Base-by-base conservation (phyloP, 169 alveolate species). In the Eimeria brunetti region DNA sequence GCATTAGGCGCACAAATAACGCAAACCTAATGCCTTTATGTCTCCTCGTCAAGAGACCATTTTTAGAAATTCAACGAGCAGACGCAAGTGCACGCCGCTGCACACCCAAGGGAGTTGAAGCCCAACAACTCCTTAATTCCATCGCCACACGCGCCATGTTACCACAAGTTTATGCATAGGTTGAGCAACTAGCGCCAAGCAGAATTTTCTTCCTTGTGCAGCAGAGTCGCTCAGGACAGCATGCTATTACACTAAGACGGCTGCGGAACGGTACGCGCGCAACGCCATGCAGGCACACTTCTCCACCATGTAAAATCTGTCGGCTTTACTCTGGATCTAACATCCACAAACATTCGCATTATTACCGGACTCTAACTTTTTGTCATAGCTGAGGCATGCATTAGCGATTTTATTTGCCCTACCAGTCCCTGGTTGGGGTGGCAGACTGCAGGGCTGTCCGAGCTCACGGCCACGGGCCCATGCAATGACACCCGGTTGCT, bases 391-490 rank as follows among this genome's bases (percentile, higher is more conserved):
- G 51, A 22, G 33, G 44, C 80, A 33, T 69, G 80, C 80, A 69
- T 30, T 33, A 20, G 80, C 36, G 36, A 69, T 76, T 76, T 76
- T 38, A 27, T 14, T 16, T 20, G 88, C 64, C 20, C 36, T 36
- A 58, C 58, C 56, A 75, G 84, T n/a, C 49, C 56, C 46, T 78
- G 67, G 88, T 51, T 11, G 89, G 89, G 58, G 91, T 53, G 91
- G 91, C 69, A 60, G 89, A 22, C 33, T 38, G 78, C 91, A 84
- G 91, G 91, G 91, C 91, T 85, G 91, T 58, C 78, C 58, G 78
- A 60, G 91, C 80, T 85, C 51, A 60, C 67, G 16, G 91, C 91
- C 58, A 41, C 91, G 91, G 62, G 91, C 78, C 91, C 89, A 30
- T 6, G 60, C 56, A 41, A 60, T 60, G 78, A 85, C 78, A 46